Evolutionary conservation across 1,284 basidiomycete species (phyloP).

Genomic region (Somion occarium): DNA sequence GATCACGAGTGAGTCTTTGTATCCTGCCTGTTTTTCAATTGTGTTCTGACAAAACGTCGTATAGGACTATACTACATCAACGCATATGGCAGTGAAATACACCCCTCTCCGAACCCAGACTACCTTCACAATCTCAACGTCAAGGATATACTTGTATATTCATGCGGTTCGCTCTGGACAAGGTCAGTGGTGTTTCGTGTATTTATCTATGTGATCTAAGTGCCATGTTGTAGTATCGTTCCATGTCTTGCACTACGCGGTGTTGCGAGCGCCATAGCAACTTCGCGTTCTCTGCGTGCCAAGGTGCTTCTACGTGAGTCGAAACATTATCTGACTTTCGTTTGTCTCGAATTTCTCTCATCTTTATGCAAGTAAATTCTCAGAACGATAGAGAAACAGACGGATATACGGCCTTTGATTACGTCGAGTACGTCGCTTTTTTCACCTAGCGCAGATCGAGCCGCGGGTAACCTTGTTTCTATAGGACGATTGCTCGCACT

Average conservation of each 20-base stretch:
- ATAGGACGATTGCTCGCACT: conserved; percentile 64
- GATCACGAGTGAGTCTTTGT: conserved; percentile 54
- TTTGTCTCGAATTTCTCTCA: not conserved
- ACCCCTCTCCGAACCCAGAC: conserved; percentile 82
- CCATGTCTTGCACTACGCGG: conserved; percentile 87
- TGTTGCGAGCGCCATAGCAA: conserved; percentile 77
- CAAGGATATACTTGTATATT: conserved; percentile 81
- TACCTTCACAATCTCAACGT: conserved; percentile 64
- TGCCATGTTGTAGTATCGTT: conserved; percentile 52
- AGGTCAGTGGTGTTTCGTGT: conserved; percentile 41
- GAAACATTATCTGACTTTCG: not conserved
- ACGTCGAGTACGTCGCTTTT: conserved; percentile 53
- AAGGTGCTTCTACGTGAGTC: conserved; percentile 81
- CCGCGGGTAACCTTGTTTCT: no score
- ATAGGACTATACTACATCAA: conserved; percentile 91
- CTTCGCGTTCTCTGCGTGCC: conserved; percentile 64
- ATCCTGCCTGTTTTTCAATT: not conserved
- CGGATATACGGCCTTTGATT: conserved; percentile 82
- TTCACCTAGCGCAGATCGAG: not conserved
- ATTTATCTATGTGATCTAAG: conserved; percentile 4
- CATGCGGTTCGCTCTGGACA: conserved; percentile 92
- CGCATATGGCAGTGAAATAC: conserved; percentile 86
- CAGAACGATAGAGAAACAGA: conserved; percentile 90
- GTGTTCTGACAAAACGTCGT: not conserved
- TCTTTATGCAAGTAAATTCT: conserved; percentile 65